Evolutionary conservation across 148 eudicot genomes (phyloP).

Genomic region (Mesembryanthemum crystallinum): DNA sequence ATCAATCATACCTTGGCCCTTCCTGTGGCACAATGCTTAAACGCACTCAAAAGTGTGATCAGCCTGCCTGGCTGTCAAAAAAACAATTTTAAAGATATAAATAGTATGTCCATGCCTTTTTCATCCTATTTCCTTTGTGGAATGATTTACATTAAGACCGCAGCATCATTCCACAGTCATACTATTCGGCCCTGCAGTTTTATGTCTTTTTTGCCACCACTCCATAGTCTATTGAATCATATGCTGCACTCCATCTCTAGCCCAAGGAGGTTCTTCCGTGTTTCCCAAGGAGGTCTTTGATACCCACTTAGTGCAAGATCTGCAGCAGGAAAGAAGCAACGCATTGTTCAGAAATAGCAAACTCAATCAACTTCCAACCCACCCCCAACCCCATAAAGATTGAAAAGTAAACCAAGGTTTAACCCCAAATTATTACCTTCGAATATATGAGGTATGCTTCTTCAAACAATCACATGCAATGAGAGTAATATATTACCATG

Average conservation of each 20-base stretch:
- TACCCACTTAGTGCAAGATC: conserved; percentile 35
- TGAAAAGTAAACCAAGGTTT: too few relatives aligned
- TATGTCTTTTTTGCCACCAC: conserved; percentile 15
- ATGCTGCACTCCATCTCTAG: conserved; percentile 32
- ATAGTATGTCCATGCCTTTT: not conserved
- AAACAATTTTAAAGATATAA: too few relatives aligned
- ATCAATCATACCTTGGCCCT: conserved; percentile 22
- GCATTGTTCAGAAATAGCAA: conserved; percentile 10
- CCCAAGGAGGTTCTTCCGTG: conserved; percentile 20
- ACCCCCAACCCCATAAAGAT: not conserved
- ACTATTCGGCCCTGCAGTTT: conserved; percentile 22
- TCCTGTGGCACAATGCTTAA: too few relatives aligned
- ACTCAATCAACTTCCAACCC: not conserved
- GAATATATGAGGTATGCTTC: too few relatives aligned
- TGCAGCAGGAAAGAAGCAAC: conserved; percentile 18
- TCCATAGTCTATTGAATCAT: conserved; percentile 29
- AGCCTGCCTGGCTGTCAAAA: too few relatives aligned
- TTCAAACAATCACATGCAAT: too few relatives aligned
- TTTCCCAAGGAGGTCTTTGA: conserved; percentile 33
- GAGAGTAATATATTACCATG: too few relatives aligned
- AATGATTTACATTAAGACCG: conserved; percentile 13
- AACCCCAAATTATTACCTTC: too few relatives aligned
- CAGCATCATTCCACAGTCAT: conserved; percentile 8
- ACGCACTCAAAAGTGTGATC: too few relatives aligned
- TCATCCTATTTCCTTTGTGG: conserved; percentile 8